Evolutionary conservation across 345 rosid genomes (phyloP), one percentile per base, ranked within the genome.

Genomic region (Citrus reticulata): DNA sequence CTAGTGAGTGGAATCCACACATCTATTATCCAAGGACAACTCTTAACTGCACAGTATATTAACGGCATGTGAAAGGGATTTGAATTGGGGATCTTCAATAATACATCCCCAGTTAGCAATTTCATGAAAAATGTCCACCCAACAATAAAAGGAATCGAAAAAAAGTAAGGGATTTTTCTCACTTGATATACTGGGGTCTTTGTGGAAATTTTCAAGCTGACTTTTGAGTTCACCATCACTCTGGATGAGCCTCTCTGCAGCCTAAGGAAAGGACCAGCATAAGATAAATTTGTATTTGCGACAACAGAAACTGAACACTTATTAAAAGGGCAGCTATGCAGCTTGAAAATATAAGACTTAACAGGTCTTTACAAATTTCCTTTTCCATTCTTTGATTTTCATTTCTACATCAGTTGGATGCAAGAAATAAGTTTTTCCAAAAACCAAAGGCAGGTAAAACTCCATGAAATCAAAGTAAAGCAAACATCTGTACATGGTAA

Each of bases 231-330:
- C 92, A 75, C 95, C 85, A 25, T 79, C 84, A 77, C 89, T 83
- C 59, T 32, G 84, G 57, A 93, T 84, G 54, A 95, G 96, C 88
- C 93, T 91, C 86, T 88, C 84, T 82, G 99, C 98, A 83, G 98
- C 99, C 99, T 93, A 86, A 80, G 72, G 76, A 63, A 77, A 59
- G 37, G 58, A 63, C 29, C 40, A n/a, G 3, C 58, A 68, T 70
- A 72, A 82, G 74, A 71, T 42, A 37, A 6, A 37, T 37, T 35
- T 5, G 37, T 34, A 62, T 39, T 68, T 30, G 37, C 35, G 57
- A 39, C 34, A 68, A 62, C 58, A 72, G 70, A 42, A 30, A 40
- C 10, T 40, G 13, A 32, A n/a, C 13, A 14, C 27, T 49, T 7
- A 77, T 57, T 22, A 14, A 74, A 46, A 4, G 22, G 62, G 9